phyloP scores from a whole-genome alignment of 106 monocot species.

The Apostasia ramifera region DNA sequence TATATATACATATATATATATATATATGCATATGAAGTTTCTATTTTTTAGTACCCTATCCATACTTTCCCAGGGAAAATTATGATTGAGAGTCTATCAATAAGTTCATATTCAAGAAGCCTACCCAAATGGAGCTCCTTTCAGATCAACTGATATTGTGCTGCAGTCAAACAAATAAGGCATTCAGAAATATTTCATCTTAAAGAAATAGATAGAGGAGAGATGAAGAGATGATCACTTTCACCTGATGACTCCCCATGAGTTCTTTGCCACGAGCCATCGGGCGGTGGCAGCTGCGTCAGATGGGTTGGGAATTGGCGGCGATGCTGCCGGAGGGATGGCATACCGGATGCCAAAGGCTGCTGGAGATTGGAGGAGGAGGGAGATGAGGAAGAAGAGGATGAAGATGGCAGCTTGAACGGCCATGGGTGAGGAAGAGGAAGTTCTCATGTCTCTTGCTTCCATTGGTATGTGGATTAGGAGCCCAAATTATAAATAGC shows the following conservation, averaged over 20 bases:
- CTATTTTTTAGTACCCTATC: too few relatives aligned
- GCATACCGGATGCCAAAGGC: neutral
- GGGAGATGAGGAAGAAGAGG: neutral
- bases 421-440: neutral
- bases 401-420: neutral
- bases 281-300: neutral
- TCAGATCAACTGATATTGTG: slow-evolving; percentile 1
- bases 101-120: too few relatives aligned
- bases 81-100: too few relatives aligned
- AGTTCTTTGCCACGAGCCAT: neutral
- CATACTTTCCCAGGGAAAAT: too few relatives aligned
- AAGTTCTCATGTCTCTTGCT: neutral
- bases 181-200: neutral
- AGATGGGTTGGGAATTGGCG: too few relatives aligned
- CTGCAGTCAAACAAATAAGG: neutral
- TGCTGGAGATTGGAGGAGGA: neutral
- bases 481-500: too few relatives aligned
- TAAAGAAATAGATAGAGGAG: too few relatives aligned
- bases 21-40: too few relatives aligned
- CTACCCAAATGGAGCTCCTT: slow-evolving; percentile 5
- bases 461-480: neutral
- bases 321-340: neutral
- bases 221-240: too few relatives aligned
- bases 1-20: too few relatives aligned
- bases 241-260: neutral